phyloP scores from a whole-genome alignment of 306 rosid genomes.

The Phaseolus lunatus region DNA sequence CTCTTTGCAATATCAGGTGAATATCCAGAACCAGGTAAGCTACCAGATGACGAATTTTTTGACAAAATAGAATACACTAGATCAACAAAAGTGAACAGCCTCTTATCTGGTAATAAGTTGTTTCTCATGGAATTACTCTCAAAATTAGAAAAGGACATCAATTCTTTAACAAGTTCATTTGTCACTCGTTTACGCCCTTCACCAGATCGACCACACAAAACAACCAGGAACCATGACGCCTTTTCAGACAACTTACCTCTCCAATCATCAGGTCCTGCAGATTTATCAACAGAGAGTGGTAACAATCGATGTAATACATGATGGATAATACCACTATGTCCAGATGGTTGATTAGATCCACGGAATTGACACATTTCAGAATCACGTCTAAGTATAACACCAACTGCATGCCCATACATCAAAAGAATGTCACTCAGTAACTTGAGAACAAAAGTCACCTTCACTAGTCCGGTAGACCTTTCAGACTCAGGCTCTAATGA shows the following conservation, averaged over 20 bases:
- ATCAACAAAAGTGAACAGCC: constrained; percentile 80
- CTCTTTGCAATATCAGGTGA: constrained; percentile 97
- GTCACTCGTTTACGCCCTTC: constrained; percentile 96
- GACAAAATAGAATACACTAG: constrained; percentile 88
- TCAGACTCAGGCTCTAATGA: constrained; percentile 75
- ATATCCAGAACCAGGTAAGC: constrained; percentile 92
- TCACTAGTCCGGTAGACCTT: constrained; percentile 89
- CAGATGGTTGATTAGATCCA: constrained; percentile 75
- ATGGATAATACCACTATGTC: constrained; percentile 76
- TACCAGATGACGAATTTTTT: constrained; percentile 88
- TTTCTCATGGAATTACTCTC: constrained; percentile 71
- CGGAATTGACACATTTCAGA: constrained; percentile 86
- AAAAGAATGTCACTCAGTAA: constrained; percentile 91
- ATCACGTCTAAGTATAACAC: constrained; percentile 91
- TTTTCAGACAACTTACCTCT: constrained; percentile 92
- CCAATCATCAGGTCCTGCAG: constrained; percentile 98
- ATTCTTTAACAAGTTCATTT: constrained; percentile 82
- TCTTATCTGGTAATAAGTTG: constrained; percentile 83
- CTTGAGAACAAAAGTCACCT: constrained; percentile 93
- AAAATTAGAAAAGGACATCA: constrained; percentile 64
- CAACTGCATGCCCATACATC: constrained; percentile 95
- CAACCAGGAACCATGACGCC: constrained; percentile 93
- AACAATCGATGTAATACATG: constrained; percentile 81
- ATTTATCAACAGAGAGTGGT: constrained; percentile 81
- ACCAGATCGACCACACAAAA: constrained; percentile 92